Conservation (phyloP, 331 rosid genomes). For the Ulmus americana region DNA sequence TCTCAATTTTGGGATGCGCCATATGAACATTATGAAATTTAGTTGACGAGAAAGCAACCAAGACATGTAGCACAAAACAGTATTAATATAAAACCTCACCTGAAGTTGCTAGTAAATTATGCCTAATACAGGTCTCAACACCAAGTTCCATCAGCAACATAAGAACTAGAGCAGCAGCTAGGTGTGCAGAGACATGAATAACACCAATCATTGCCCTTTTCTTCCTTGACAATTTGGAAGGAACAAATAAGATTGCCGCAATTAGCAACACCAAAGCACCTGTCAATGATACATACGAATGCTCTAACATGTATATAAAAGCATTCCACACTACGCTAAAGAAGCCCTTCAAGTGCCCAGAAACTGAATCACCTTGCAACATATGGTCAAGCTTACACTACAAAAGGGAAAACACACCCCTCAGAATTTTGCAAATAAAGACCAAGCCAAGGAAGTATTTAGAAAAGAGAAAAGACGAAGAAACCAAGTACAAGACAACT, state of each 20-base stretch:
- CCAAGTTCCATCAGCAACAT: slow-evolving; percentile 93
- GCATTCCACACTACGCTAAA: slow-evolving; percentile 73
- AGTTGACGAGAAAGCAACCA: not conserved
- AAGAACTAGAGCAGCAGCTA: slow-evolving; percentile 74
- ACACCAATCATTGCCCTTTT: slow-evolving; percentile 66
- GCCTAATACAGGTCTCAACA: slow-evolving; percentile 79
- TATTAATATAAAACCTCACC: slow-evolving; percentile 34
- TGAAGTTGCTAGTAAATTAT: slow-evolving; percentile 82
- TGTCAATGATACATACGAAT: slow-evolving; percentile 58
- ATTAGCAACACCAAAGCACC: slow-evolving; percentile 64
- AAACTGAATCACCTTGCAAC: slow-evolving; percentile 70
- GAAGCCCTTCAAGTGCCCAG: slow-evolving; percentile 74
- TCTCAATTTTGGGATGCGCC: no score
- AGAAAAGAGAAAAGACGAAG: not conserved
- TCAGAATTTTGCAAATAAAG: not conserved
- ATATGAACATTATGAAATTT: no score
- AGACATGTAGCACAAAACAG: slow-evolving; percentile 13
- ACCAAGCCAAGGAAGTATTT: not conserved
- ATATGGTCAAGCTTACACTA: slow-evolving; percentile 88
- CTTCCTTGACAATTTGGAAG: slow-evolving; percentile 75
- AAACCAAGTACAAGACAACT: no score
- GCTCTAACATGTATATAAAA: slow-evolving; percentile 60
- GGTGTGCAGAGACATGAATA: slow-evolving; percentile 90
- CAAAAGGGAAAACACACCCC: slow-evolving; percentile 29
- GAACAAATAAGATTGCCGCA: slow-evolving; percentile 70